Evolutionary conservation across 78 protist genomes (phyloP), one percentile per base, ranked within the genome.

Genomic region (Cavenderia fasciculata): DNA sequence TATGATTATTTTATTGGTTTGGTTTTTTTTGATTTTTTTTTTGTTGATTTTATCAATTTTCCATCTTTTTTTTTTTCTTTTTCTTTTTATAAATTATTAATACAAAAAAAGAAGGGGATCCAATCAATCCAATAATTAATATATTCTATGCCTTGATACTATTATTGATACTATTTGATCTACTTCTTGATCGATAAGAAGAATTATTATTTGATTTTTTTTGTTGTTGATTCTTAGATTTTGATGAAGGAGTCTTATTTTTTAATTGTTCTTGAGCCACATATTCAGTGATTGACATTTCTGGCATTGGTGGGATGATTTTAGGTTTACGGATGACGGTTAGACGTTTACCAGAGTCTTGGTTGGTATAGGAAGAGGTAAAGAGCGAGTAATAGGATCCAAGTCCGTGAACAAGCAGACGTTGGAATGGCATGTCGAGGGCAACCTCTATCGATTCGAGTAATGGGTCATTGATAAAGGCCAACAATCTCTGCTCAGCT

Each of bases 341-440:
- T 2, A 41, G 44, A 40, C 90, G 31, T 44, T 68, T 31, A 31
- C 90, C 90, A 51, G 29, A 68, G 12, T 44, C 23, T 7, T 33
- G 18, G 54, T 14, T 18, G 7, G 72, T 63, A n/a, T n/a, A n/a
- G n/a, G n/a, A n/a, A n/a, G n/a, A n/a, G n/a, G 77, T 47, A 11
- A 56, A 27, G 18, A 82, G n/a, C 4, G 90, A 65, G 44, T 82
- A 82, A 59, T 82, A 82, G 1, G 65, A 52, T 16, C 56, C 77
- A 25, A 82, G 12, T 66, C 90, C 90, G 36, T 82, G 90, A 18
- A 82, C 25, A 31, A 82, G 49, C 12, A 82, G n/a, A 41, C 90
- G 34, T 27, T 82, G 61, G 29, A 47, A 40, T 10, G 79, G 47
- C n/a, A 47, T 25, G 0, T 41, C 56, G 8, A 66, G 43, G 0